phyloP scores from a whole-genome alignment of 2,329 filamentous ascomycete genomes.

The Gaeumannomyces sp. region DNA sequence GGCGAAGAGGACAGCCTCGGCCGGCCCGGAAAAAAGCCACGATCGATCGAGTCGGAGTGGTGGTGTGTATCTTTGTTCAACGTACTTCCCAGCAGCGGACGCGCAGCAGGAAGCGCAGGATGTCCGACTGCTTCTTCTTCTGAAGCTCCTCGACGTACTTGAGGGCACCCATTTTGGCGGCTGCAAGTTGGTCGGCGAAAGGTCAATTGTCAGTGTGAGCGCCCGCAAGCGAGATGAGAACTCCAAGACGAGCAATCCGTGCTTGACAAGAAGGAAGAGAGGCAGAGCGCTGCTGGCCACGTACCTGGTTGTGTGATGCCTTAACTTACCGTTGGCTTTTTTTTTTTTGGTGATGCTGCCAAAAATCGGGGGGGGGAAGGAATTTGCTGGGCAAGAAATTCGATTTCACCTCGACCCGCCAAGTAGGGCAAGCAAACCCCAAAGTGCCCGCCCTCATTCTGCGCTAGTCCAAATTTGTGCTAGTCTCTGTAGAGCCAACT shows the following conservation, averaged over 20 bases:
- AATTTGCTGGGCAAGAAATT: constrained; percentile 1
- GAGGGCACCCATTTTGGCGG: constrained; percentile 93
- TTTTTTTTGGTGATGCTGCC: constrained; percentile 3
- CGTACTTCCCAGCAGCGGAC: constrained; percentile 99
- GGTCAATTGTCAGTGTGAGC: not conserved
- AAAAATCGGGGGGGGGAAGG: not conserved
- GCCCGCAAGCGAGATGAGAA: not conserved
- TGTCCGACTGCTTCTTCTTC: constrained; percentile 99
- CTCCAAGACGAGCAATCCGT: not conserved
- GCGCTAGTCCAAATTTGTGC: not conserved
- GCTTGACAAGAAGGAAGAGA: not conserved
- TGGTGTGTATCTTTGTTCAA: constrained; percentile 33
- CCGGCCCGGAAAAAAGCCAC: constrained; percentile 12
- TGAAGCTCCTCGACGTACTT: constrained; percentile 99
- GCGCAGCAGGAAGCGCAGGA: constrained; percentile 99
- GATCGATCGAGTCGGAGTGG: constrained; percentile 20
- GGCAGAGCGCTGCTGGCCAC: not conserved
- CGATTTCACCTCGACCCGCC: not conserved
- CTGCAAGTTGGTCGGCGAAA: constrained; percentile 10
- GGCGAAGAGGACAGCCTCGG: constrained; percentile 4
- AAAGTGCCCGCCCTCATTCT: not conserved
- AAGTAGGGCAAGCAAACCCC: constrained; percentile 9
- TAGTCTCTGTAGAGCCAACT: not conserved
- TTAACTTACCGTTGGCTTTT: not conserved
- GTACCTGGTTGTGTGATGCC: constrained; percentile 5